phyloP scores from a whole-genome alignment of 257 asterid species.

The Solanum dulcamara region DNA sequence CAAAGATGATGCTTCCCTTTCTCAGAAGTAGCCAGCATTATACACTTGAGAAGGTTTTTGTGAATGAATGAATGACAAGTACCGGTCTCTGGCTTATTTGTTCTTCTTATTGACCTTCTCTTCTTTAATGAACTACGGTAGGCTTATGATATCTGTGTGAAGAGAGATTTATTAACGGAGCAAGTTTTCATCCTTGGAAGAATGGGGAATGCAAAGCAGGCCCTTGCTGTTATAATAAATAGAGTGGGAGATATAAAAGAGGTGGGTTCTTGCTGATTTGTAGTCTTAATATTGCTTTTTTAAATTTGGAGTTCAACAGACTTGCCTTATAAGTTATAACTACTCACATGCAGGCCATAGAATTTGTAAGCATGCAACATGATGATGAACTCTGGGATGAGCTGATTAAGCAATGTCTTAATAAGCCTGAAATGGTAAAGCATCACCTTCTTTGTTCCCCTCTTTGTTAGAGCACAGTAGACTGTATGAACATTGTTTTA shows the following conservation, averaged over 20 bases:
- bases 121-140: conserved; percentile 14
- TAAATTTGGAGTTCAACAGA: conserved; percentile 6
- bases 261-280: conserved; percentile 32
- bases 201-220: conserved; percentile 93
- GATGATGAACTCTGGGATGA: conserved; percentile 99
- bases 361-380: conserved; percentile 87
- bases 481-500: background rate
- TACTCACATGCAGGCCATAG: conserved; percentile 63
- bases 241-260: conserved; percentile 85
- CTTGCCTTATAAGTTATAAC: conserved; percentile 19
- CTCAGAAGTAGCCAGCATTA: conserved; percentile 97
- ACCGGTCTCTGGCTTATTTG: background rate
- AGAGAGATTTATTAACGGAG: conserved; percentile 59
- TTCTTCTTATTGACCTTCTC: background rate
- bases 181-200: conserved; percentile 98
- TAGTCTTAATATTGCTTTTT: background rate
- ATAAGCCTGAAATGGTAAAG: conserved; percentile 96
- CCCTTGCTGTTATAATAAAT: conserved; percentile 82
- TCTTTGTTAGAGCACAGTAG: background rate
- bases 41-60: conserved; percentile 79
- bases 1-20: conserved; percentile 86
- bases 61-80: background rate
- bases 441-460: background rate
- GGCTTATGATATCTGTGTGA: conserved; percentile 90
- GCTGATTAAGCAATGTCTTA: conserved; percentile 73